Base-by-base conservation (phyloP, 805 yeast species). In the Wickerhamomyces silvicola region DNA sequence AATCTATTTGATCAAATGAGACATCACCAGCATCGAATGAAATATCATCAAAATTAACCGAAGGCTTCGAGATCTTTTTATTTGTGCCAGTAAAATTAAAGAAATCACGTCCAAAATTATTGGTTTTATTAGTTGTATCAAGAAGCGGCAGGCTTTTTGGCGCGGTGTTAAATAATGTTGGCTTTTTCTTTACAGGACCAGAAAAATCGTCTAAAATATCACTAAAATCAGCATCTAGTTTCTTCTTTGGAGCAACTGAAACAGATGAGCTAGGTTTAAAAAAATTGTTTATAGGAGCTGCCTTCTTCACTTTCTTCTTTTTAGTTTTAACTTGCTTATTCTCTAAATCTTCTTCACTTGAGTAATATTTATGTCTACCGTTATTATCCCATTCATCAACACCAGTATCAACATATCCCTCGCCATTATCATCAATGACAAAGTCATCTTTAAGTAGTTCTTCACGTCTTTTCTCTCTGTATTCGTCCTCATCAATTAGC, bases 391-490 rank as follows among this genome's bases (percentile, higher is more conserved):
- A 86, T 38, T 86, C 95, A 47, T 90, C 94, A 7, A 70, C 83
- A 36, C 98, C 98, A 26, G 82, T 82, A 47, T 92, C 97, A 2
- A 86, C 88, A 50, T 90, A 90, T 0, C 97, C 97, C 42, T 80
- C 81, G 19, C 96, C 96, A 44, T 82, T 78, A 54, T 90, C 97
- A 54, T 87, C 96, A 3, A 86, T 94, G 22, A 90, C 92, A 53
- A 90, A 90, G 55, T 90, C 96, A 50, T 90, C 96, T 39, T 82
- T 79, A 56, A 86, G 67, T 29, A 92, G 65, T 37, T 87, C 84
- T 37, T 81, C 75, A 46, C 94, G 74, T 54, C 83, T 84, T 52
- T 76, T 82, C 45, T 72, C 72, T 44, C 90, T 67, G 57, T 75
- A 90, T 22, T 79, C 76, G 19, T 70, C 78, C 48, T 87, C 95